A percentile compares a stretch with the other conserved stretches of the same genome.
Evolutionary conservation across 129 eudicot species (phyloP).

Genomic region (Artemisia tridentata): DNA sequence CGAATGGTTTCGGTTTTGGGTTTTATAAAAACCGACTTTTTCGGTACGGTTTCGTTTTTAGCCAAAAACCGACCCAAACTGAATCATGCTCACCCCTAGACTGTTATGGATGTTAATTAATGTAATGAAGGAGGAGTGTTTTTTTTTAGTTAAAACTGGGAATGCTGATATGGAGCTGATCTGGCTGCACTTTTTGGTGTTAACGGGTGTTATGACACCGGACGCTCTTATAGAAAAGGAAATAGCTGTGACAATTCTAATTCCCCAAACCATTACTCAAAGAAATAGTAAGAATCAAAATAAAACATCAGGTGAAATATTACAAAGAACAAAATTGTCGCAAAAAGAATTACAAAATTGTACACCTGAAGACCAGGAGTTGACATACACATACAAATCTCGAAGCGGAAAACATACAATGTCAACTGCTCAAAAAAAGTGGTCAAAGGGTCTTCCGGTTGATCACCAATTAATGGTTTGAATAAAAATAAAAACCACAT

Average conservation of each 20-base stretch:
- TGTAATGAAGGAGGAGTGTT: too few species aligned
- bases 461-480: conserved; percentile 22
- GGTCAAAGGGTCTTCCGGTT: not conserved
- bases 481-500: not conserved
- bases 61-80: too few species aligned
- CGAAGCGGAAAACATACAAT: not conserved
- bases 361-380: conserved; percentile 16
- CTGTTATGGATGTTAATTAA: too few species aligned
- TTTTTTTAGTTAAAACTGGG: too few species aligned
- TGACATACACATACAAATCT: conserved; percentile 21
- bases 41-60: too few species aligned
- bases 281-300: not conserved
- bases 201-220: too few species aligned
- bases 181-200: too few species aligned
- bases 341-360: conserved; percentile 18
- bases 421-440: conserved; percentile 11
- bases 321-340: conserved; percentile 14
- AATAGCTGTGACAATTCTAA: not conserved
- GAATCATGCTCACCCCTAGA: too few species aligned
- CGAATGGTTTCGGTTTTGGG: too few species aligned
- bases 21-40: too few species aligned
- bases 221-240: not conserved
- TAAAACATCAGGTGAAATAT: conserved; percentile 1
- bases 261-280: not conserved
- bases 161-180: too few species aligned